Conservation (phyloP, 2,329 filamentous ascomycete genomes). For the Fusarium robinianum region DNA sequence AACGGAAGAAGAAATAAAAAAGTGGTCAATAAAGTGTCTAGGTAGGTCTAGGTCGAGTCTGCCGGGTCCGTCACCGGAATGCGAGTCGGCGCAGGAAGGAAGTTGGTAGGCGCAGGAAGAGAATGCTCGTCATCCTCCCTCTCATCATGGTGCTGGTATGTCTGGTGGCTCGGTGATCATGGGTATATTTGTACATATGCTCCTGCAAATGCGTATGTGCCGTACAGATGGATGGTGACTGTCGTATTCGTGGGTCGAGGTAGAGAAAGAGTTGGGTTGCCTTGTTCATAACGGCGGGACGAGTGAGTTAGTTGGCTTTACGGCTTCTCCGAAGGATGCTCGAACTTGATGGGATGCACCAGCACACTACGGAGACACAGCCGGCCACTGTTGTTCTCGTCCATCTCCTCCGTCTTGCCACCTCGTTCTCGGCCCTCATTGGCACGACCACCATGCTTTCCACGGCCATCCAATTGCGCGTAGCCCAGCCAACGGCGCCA, state of each 20-base stretch:
- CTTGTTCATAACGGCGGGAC: constrained; percentile 38
- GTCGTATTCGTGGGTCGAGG: constrained; percentile 34
- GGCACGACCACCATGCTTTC: constrained; percentile 53
- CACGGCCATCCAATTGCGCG: constrained; percentile 56
- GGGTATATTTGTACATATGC: constrained; percentile 40
- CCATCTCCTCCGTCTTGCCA: constrained; percentile 56
- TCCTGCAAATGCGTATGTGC: constrained; percentile 39
- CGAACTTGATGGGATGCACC: constrained; percentile 78
- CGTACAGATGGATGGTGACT: constrained; percentile 35
- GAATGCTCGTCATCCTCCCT: constrained; percentile 30
- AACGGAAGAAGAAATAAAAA: constrained; percentile 31
- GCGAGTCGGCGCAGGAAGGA: constrained; percentile 29
- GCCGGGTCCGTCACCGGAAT: constrained; percentile 31
- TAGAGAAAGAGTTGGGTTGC: constrained; percentile 28
- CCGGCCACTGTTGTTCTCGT: constrained; percentile 57
- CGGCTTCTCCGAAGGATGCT: constrained; percentile 53
- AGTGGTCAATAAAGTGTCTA: constrained; percentile 38
- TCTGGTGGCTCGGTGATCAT: constrained; percentile 33
- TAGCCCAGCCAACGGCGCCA: constrained; percentile 79
- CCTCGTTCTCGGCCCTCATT: constrained; percentile 54
- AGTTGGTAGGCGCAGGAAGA: constrained; percentile 31
- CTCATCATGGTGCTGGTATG: constrained; percentile 30
- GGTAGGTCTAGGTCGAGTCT: constrained; percentile 35
- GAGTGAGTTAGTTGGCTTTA: constrained; percentile 13
- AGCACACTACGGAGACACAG: constrained; percentile 82